Base-by-base conservation (phyloP, 441 rosid species). In the Macaranga tanarius region DNA sequence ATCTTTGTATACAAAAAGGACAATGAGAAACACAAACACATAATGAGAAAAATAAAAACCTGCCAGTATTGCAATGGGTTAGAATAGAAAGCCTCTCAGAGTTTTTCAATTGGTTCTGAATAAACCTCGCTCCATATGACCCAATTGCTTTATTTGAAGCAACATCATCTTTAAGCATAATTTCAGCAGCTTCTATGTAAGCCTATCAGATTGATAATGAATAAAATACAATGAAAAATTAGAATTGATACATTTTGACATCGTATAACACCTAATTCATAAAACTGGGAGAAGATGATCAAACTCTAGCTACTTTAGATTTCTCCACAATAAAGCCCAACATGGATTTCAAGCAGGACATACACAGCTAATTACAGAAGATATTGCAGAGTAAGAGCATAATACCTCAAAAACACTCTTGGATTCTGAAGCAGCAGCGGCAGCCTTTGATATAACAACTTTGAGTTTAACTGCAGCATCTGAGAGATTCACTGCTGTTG, bases 31-130 rank as follows among this genome's bases (percentile, higher is more conserved):
- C 25, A 19, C 22, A 52, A 2, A 54, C 12, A 70, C 11, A 13
- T 22, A 51, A 16, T 54, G 65, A 52, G 52, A 50, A 25, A 25
- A 65, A 69, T 60, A 54, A 59, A 55, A 59, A 94, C 97, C 97
- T 94, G 78, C 97, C 97, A 26, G 99, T 95, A 76, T 95, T 95
- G 90, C 99, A 95, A 85, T 92, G 99, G 48, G 99, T 95, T 76
- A 95, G 76, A 77, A 95, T 80, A 50, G 89, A 88, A 57, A 92
- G 79, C 79, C 73, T 82, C 17, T 79, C 69, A 22, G 82, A 73
- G 70, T 80, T 79, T 72, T 83, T 79, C 71, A 76, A 74, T 25
- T 79, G 86, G 34, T 79, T 72, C 75, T 76, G 80, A 78, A 95
- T 67, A 69, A 88, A 86, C 67, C 73, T 79, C 19, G 92, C 89